Conservation (phyloP, 2,329 filamentous ascomycete genomes). For the Helminthosporium solani region DNA sequence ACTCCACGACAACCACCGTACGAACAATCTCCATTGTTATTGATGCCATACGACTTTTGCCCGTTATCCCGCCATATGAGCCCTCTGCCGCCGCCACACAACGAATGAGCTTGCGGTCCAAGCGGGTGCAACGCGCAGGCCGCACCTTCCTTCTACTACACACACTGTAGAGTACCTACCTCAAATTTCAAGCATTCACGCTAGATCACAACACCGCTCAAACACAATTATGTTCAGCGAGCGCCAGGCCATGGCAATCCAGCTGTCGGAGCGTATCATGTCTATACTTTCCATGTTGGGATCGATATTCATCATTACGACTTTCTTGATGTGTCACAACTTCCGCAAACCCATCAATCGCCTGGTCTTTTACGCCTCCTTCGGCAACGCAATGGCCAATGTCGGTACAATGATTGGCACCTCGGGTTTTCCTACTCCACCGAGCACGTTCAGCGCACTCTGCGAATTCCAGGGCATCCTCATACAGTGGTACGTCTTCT, state of each 20-base stretch:
- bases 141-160: not conserved
- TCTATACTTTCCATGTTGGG: constrained; percentile 72
- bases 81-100: not conserved
- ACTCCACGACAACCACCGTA: not conserved
- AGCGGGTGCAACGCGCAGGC: not conserved
- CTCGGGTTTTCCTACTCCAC: constrained; percentile 51
- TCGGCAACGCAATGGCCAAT: constrained; percentile 77
- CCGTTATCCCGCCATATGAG: not conserved
- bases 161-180: too few relatives aligned
- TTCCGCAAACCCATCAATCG: constrained; percentile 89
- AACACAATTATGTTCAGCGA: constrained; percentile 4
- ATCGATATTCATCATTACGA: constrained; percentile 69
- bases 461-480: constrained; percentile 78
- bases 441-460: constrained; percentile 51
- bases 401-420: constrained; percentile 73
- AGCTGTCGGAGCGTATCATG: constrained; percentile 64
- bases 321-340: constrained; percentile 65
- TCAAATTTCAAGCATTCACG: not conserved
- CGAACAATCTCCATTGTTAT: not conserved
- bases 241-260: constrained; percentile 49
- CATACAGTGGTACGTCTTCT: constrained; percentile 70
- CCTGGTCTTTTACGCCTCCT: constrained; percentile 78
- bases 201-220: too few relatives aligned
- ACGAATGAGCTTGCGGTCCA: not conserved
- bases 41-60: too few relatives aligned